These are phyloP conservation scores for Pyrenophora seminiperda DNA, from an alignment of 2,329 filamentous ascomycete genomes.

Conservation along the genomic window DNA sequence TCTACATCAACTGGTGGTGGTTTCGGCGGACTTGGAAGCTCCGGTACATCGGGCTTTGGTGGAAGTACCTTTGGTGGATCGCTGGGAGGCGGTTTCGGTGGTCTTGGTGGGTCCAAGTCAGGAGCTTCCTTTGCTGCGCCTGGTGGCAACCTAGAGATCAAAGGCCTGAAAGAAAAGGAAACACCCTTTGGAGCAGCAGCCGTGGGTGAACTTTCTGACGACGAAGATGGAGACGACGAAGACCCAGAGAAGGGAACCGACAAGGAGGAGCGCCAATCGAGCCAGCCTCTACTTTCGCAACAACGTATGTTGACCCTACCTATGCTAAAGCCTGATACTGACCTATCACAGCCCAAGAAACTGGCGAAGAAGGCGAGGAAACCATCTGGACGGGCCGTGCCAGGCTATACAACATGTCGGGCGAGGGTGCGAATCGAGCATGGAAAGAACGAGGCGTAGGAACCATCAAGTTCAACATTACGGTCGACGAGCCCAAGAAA, in stretches of 20 bases:
- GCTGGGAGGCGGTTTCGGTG: conserved; percentile 39
- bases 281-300: conserved; percentile 58
- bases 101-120: conserved; percentile 37
- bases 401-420: conserved; percentile 80
- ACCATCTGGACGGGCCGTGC: conserved; percentile 77
- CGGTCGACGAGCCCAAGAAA: conserved; percentile 47
- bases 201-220: conserved; percentile 60
- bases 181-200: conserved; percentile 80
- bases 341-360: conserved; percentile 65
- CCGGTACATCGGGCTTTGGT: conserved; percentile 44
- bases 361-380: conserved; percentile 82
- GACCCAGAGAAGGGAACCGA: conserved; percentile 24
- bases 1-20: conserved; percentile 30
- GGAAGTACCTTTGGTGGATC: conserved; percentile 52
- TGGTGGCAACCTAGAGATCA: conserved; percentile 55
- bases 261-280: conserved; percentile 42
- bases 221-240: conserved; percentile 58
- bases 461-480: conserved; percentile 77
- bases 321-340: conserved; percentile 11
- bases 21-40: conserved; percentile 43
- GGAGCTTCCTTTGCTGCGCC: conserved; percentile 71
- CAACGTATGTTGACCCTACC: conserved; percentile 61
- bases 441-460: conserved; percentile 93
- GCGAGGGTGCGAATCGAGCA: conserved; percentile 59
- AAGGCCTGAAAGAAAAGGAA: conserved; percentile 61